Evolutionary conservation across 306 rosid genomes (phyloP).

Genomic region (Inga laurina): DNA sequence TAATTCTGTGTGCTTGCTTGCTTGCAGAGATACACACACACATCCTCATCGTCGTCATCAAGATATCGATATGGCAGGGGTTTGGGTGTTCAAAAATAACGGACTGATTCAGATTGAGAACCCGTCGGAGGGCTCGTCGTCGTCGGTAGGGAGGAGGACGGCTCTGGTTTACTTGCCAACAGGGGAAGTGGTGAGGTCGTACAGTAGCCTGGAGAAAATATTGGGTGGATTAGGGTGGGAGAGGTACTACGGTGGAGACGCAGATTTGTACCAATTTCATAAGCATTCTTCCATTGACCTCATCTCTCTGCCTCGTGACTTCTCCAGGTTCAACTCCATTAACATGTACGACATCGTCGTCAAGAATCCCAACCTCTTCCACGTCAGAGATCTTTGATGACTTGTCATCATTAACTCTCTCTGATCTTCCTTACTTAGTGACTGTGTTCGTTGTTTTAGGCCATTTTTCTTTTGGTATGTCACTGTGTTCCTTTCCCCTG

Average conservation of each 20-base stretch:
- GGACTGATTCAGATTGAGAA: slow-evolving; percentile 61
- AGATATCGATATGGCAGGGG: slow-evolving; percentile 53
- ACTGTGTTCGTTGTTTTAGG: neutral
- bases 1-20: neutral
- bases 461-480: neutral
- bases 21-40: neutral
- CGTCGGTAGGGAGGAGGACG: slow-evolving; percentile 35
- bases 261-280: slow-evolving; percentile 65
- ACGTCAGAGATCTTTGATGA: slow-evolving; percentile 45
- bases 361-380: slow-evolving; percentile 72
- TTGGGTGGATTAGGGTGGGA: slow-evolving; percentile 71
- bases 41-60: neutral
- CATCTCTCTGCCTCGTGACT: slow-evolving; percentile 70
- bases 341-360: slow-evolving; percentile 78
- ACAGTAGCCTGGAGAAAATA: slow-evolving; percentile 51
- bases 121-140: slow-evolving; percentile 38
- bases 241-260: slow-evolving; percentile 68
- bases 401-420: neutral
- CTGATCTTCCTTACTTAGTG: neutral
- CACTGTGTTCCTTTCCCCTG: neutral
- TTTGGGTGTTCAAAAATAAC: slow-evolving; percentile 65
- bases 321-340: slow-evolving; percentile 62
- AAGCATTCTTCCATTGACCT: slow-evolving; percentile 68
- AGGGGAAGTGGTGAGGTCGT: slow-evolving; percentile 58
- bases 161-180: slow-evolving; percentile 62